These are phyloP conservation scores for Digitaria exilis DNA, from an alignment of 202 grass and related monocot genomes.

Conservation along the genomic window DNA sequence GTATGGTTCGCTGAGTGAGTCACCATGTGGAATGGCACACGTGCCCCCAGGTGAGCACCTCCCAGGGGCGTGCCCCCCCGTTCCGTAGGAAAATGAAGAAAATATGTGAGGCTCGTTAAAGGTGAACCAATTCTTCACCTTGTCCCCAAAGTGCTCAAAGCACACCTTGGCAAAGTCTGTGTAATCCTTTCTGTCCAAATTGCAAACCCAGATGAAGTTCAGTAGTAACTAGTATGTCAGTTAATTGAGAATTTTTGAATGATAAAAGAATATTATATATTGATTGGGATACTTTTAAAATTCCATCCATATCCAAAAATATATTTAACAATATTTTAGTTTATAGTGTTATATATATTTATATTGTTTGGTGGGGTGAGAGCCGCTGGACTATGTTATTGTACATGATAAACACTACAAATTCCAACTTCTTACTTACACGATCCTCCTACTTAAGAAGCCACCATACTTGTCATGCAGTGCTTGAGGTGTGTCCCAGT, in stretches of 20 bases:
- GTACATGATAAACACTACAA: background rate
- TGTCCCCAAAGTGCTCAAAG: conserved; percentile 50
- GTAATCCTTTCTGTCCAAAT: conserved; percentile 45
- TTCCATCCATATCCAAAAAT: background rate
- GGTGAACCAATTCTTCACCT: conserved; percentile 64
- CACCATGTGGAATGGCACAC: background rate
- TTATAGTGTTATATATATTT: background rate
- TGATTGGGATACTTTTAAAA: background rate
- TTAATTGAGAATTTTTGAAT: background rate
- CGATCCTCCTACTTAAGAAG: conserved; percentile 18
- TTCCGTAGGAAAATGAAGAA: conserved; percentile 12
- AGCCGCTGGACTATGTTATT: too few relatives aligned
- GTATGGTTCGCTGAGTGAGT: conserved; percentile 48
- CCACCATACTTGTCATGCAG: conserved; percentile 14
- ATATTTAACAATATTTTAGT: background rate
- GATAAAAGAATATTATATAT: background rate
- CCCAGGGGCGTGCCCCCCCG: conserved; percentile 27
- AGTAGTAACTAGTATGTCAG: background rate
- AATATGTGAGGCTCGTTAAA: conserved; percentile 52
- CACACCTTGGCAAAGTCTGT: conserved; percentile 34
- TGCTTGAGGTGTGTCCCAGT: conserved; percentile 43
- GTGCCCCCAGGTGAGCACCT: conserved; percentile 32
- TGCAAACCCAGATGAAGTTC: background rate
- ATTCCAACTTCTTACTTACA: conserved; percentile 24
- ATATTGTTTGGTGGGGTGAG: background rate